A percentile compares a stretch with the other conserved stretches of the same genome.
Conservation (phyloP, 129 eudicot species). For the Artemisia argyi region DNA sequence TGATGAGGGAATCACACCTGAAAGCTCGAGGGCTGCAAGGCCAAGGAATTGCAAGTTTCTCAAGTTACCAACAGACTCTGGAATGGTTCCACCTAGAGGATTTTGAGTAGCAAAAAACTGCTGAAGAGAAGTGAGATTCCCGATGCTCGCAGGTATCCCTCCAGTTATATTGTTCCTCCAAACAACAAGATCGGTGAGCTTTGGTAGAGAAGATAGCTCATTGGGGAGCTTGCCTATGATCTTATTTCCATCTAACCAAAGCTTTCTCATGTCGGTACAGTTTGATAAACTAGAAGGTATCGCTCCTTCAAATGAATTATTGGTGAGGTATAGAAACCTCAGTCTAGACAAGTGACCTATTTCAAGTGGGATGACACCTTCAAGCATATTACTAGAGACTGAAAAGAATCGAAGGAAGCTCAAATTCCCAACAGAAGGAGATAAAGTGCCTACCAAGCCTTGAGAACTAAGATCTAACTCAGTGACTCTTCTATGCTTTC, state of each 20-base stretch:
- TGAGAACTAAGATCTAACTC: constrained; percentile 22
- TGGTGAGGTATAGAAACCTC: constrained; percentile 4
- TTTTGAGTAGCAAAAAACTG: constrained; percentile 13
- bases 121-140: constrained; percentile 40
- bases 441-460: constrained; percentile 34
- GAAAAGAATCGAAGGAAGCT: constrained; percentile 33
- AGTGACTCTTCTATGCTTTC: constrained; percentile 33
- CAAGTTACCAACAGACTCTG: constrained; percentile 24
- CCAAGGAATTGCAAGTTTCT: constrained; percentile 1
- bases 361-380: constrained; percentile 41
- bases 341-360: constrained; percentile 41
- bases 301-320: constrained; percentile 38
- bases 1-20: constrained; percentile 39
- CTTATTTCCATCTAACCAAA: constrained; percentile 22
- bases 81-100: constrained; percentile 35
- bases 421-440: constrained; percentile 52
- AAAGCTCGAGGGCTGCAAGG: constrained; percentile 16
- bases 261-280: constrained; percentile 28
- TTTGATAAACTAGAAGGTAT: constrained; percentile 40
- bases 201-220: constrained; percentile 27
- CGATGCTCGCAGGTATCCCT: constrained; percentile 37
- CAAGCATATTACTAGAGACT: constrained; percentile 32
- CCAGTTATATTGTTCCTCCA: constrained; percentile 29
- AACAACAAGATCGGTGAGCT: constrained; percentile 22
- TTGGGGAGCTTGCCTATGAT: constrained; percentile 38